These are phyloP conservation scores for Zizania palustris DNA, from an alignment of 202 grass and related monocot genomes.

Conservation along the genomic window DNA sequence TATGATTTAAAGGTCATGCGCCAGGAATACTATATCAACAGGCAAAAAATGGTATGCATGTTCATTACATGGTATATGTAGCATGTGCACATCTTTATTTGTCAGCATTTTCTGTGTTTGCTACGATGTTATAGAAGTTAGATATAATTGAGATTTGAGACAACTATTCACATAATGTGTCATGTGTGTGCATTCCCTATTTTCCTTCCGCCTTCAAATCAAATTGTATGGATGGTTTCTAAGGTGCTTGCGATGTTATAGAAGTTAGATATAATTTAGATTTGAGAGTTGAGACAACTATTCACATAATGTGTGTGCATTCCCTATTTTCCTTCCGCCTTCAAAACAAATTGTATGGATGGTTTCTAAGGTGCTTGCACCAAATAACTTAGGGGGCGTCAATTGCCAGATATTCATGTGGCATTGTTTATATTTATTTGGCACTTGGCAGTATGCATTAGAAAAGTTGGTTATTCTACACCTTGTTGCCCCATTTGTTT, in stretches of 20 bases:
- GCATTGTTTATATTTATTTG: constrained; percentile 23
- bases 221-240: not conserved
- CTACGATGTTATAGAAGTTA: constrained; percentile 15
- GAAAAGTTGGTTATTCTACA: constrained; percentile 20
- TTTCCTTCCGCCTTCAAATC: constrained; percentile 11
- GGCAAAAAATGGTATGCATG: constrained; percentile 75
- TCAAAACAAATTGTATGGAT: not conserved
- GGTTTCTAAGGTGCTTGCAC: not conserved
- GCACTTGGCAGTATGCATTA: not conserved
- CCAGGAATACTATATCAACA: constrained; percentile 89
- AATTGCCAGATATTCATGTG: no score
- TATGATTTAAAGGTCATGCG: constrained; percentile 99
- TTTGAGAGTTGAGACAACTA: constrained; percentile 2
- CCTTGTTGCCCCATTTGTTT: not conserved
- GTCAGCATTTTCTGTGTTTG: constrained; percentile 21
- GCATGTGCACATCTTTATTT: not conserved
- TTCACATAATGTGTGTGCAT: not conserved
- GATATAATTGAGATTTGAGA: not conserved
- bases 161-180: not conserved
- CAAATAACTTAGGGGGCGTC: not conserved
- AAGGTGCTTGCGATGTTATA: constrained; percentile 1
- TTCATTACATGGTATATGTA: not conserved
- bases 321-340: constrained; percentile 10
- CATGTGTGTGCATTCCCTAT: not conserved
- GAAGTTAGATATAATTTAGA: not conserved